phyloP scores from a whole-genome alignment of 768 basidiomycete species.

The Termitomyces sp. region DNA sequence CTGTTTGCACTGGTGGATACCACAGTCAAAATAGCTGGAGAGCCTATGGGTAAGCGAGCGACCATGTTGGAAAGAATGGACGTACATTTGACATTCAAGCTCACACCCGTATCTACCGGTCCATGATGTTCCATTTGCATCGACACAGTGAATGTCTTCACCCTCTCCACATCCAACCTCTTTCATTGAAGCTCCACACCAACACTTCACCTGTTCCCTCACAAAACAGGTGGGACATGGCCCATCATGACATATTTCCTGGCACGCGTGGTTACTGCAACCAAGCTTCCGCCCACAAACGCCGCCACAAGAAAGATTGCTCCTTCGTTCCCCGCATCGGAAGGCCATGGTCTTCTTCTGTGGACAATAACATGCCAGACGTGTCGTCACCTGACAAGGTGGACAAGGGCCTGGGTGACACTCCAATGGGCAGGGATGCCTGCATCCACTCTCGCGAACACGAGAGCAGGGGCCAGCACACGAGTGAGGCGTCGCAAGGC shows the following conservation, averaged over 20 bases:
- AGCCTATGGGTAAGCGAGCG: background rate
- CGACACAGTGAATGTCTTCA: slow-evolving; percentile 32
- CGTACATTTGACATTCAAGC: slow-evolving; percentile 51
- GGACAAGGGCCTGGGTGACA: slow-evolving; percentile 98
- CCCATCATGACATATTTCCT: slow-evolving; percentile 69
- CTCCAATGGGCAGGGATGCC: slow-evolving; percentile 74
- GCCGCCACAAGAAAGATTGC: slow-evolving; percentile 37
- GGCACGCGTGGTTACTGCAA: slow-evolving; percentile 73
- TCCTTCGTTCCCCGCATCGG: slow-evolving; percentile 41
- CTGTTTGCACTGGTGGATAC: slow-evolving; percentile 65
- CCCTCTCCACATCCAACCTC: slow-evolving; percentile 63
- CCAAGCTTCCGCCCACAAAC: slow-evolving; percentile 40
- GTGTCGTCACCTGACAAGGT: slow-evolving; percentile 78
- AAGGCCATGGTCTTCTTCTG: slow-evolving; percentile 51
- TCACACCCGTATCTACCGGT: slow-evolving; percentile 57
- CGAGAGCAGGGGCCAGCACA: slow-evolving; percentile 69
- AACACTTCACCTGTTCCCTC: slow-evolving; percentile 57
- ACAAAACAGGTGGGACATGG: slow-evolving; percentile 61
- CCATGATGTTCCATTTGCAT: slow-evolving; percentile 49
- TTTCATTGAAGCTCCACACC: slow-evolving; percentile 68
- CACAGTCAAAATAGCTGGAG: slow-evolving; percentile 66
- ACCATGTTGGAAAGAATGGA: background rate
- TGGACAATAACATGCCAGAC: slow-evolving; percentile 76
- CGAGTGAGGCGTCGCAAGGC: slow-evolving; percentile 70
- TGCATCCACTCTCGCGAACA: slow-evolving; percentile 50